Percentiles rank a stretch among this genome's conserved stretches.
Conservation (phyloP, 176 grass and related monocot genomes). For the Triticum monococcum region DNA sequence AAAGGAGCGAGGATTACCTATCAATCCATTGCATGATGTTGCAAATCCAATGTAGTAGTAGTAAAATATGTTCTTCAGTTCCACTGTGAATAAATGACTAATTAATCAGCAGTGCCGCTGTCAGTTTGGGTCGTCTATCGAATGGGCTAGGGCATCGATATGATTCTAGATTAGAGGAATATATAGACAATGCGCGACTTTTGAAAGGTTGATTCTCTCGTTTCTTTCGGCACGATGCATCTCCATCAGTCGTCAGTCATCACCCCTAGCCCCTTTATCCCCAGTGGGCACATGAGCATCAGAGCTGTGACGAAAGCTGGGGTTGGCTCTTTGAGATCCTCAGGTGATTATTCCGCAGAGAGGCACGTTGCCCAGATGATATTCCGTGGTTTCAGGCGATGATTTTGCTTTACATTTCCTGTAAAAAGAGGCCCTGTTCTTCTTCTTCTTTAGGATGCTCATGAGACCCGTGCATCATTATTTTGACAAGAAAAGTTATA, state of each 20-base stretch:
- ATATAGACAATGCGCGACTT: slow-evolving; percentile 12
- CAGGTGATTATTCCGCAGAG: slow-evolving; percentile 11
- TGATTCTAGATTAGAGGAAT: slow-evolving; percentile 9
- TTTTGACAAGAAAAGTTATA: too few species aligned
- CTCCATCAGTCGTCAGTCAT: not conserved
- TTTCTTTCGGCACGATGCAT: slow-evolving; percentile 32
- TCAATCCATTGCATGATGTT: not conserved
- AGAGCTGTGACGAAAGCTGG: slow-evolving; percentile 10
- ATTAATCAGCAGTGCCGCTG: not conserved
- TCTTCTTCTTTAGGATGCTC: not conserved
- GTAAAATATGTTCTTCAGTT: slow-evolving; percentile 28
- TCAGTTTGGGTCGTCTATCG: slow-evolving; percentile 14
- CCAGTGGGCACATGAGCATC: slow-evolving; percentile 11
- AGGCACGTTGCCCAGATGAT: not conserved
- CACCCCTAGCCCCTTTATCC: not conserved
- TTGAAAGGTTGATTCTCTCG: slow-evolving; percentile 30
- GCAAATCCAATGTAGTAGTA: not conserved
- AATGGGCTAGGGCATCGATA: slow-evolving; percentile 5
- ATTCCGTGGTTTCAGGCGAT: not conserved
- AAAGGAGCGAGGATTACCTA: not conserved
- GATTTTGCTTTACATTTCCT: not conserved
- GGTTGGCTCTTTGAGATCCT: slow-evolving; percentile 21
- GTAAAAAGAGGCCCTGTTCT: not conserved
- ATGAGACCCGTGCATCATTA: too few species aligned
- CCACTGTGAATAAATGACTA: not conserved